Percentiles rank a stretch among this genome's conserved stretches.
Conservation (phyloP, 116 monocot species). For the Papilionanthe hybrid region DNA sequence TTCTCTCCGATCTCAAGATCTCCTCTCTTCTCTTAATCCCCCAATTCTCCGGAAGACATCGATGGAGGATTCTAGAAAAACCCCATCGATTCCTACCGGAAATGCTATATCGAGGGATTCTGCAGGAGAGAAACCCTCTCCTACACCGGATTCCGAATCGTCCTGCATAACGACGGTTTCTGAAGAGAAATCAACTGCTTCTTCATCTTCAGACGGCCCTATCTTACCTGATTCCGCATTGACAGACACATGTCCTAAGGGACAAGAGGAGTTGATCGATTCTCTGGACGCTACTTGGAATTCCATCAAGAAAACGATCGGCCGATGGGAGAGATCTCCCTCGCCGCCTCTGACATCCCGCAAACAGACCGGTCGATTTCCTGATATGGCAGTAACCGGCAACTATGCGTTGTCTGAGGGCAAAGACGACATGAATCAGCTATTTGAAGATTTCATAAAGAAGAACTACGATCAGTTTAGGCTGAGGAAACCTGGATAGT, state of each 20-base stretch:
- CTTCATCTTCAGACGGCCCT: background rate
- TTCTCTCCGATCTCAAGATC: slow-evolving; percentile 4
- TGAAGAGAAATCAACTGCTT: slow-evolving; percentile 10
- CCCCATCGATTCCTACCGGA: background rate
- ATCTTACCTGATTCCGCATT: background rate
- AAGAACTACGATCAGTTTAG: slow-evolving; percentile 28
- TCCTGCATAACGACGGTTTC: slow-evolving; percentile 7
- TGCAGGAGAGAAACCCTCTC: background rate
- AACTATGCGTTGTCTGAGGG: background rate
- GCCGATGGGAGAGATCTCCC: background rate
- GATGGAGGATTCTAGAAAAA: background rate
- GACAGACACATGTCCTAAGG: background rate
- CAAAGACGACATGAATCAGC: slow-evolving; percentile 15
- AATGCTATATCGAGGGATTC: background rate
- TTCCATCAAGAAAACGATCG: background rate
- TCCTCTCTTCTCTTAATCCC: background rate
- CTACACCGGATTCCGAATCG: background rate
- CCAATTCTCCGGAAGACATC: background rate
- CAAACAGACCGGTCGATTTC: background rate
- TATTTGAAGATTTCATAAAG: slow-evolving; percentile 18
- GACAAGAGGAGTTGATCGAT: background rate
- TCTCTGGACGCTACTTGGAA: slow-evolving; percentile 13
- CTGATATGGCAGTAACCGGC: background rate
- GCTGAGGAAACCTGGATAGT: background rate
- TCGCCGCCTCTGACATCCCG: background rate